Conservation (phyloP, 1,284 basidiomycete genomes). For the Ceratobasidium sp. region DNA sequence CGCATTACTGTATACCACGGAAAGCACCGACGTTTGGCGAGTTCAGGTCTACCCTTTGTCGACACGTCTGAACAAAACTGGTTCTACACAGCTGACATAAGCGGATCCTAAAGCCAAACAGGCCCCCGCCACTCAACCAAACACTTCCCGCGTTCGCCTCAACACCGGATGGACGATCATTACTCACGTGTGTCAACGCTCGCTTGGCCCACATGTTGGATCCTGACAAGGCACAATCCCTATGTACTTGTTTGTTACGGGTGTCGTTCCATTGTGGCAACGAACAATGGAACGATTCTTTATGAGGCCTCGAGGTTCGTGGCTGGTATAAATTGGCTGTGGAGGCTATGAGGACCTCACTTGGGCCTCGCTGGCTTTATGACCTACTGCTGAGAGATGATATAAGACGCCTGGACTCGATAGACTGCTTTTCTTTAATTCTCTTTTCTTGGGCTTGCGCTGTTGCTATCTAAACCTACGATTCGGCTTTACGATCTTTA, state of each 20-base stretch:
- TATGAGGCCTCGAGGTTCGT: constrained; percentile 4
- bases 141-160: neutral
- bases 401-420: constrained; percentile 13
- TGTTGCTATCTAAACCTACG: constrained; percentile 5
- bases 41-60: no score
- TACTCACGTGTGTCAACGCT: neutral
- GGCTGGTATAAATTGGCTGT: neutral
- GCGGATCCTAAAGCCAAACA: no score
- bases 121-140: neutral
- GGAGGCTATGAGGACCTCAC: neutral
- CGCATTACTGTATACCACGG: no score
- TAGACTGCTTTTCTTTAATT: constrained; percentile 1
- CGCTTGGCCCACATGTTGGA: neutral
- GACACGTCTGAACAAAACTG: no score
- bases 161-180: neutral
- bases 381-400: constrained; percentile 6
- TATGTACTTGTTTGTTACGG: neutral
- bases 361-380: constrained; percentile 29
- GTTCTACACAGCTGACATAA: no score
- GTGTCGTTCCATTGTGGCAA: constrained; percentile 15
- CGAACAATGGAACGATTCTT: constrained; percentile 18
- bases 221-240: neutral
- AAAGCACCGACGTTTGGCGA: no score
- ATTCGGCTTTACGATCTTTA: constrained; percentile 1
- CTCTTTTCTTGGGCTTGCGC: constrained; percentile 5